A percentile compares a stretch with the other conserved stretches of the same genome.
phyloP scores from a whole-genome alignment of 2,329 filamentous ascomycete genomes.

The Eutypa lata region DNA sequence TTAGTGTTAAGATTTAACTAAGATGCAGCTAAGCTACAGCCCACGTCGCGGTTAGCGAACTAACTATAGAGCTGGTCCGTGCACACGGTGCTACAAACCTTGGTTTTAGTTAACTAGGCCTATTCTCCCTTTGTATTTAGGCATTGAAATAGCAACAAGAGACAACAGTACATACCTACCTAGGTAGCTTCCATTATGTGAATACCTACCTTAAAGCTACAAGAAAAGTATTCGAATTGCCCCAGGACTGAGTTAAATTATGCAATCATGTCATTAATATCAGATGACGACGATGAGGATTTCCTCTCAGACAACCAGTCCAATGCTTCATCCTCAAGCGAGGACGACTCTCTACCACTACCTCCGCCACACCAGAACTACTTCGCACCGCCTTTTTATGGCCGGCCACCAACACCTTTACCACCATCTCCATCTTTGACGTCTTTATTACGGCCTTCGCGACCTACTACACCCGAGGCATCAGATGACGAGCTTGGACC shows the following conservation, averaged over 20 bases:
- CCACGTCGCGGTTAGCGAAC: neutral
- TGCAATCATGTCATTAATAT: constrained; percentile 20
- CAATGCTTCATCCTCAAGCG: constrained; percentile 25
- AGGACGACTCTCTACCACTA: constrained; percentile 34
- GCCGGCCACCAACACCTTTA: constrained; percentile 88
- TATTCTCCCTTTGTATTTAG: no score
- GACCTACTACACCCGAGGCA: constrained; percentile 90
- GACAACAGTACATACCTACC: no score
- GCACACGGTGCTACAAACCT: no score
- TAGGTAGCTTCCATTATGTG: no score
- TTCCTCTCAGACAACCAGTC: constrained; percentile 26
- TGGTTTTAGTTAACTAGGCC: no score
- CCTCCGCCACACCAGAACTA: constrained; percentile 50
- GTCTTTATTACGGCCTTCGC: constrained; percentile 81
- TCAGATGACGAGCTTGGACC: constrained; percentile 81
- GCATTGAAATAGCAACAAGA: no score
- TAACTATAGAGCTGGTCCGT: no score
- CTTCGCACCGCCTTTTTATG: constrained; percentile 88
- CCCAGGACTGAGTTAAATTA: neutral
- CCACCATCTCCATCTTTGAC: constrained; percentile 91
- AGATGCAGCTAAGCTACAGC: neutral
- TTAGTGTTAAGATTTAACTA: no score
- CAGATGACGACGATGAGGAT: constrained; percentile 24
- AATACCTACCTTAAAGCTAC: no score
- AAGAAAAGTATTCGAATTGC: no score